Percentiles rank a stretch among this genome's conserved stretches.
phyloP scores from a whole-genome alignment of 441 rosid species.

The Corymbia citriodora region DNA sequence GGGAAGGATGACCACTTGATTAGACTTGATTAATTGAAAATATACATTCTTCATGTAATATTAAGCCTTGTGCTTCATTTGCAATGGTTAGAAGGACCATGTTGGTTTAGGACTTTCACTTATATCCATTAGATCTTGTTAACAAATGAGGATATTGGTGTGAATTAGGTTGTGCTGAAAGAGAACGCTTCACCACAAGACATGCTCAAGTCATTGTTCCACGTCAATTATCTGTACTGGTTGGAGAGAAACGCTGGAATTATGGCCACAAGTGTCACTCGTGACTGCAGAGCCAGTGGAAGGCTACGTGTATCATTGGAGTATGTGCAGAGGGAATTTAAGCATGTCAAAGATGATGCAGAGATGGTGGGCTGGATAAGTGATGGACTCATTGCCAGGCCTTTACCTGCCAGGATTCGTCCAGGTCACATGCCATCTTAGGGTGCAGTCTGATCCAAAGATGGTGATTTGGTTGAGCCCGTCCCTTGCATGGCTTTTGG shows the following conservation, averaged over 20 bases:
- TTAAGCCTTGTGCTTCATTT: neutral
- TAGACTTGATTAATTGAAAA: neutral
- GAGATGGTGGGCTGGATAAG: slow-evolving; percentile 69
- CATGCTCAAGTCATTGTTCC: slow-evolving; percentile 93
- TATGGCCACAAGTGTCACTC: slow-evolving; percentile 37
- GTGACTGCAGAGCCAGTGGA: slow-evolving; percentile 73
- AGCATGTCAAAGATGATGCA: slow-evolving; percentile 69
- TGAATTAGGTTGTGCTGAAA: slow-evolving; percentile 77
- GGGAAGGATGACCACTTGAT: no score
- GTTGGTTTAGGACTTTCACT: neutral
- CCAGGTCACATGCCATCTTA: slow-evolving; percentile 20
- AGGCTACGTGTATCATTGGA: slow-evolving; percentile 75
- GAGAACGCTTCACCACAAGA: slow-evolving; percentile 70
- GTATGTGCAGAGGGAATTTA: slow-evolving; percentile 75
- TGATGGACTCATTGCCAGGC: slow-evolving; percentile 89
- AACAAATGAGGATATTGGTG: neutral
- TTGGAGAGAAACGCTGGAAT: slow-evolving; percentile 90
- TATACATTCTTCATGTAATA: neutral
- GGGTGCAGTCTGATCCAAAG: neutral
- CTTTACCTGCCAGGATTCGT: slow-evolving; percentile 58
- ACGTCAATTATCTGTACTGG: slow-evolving; percentile 89
- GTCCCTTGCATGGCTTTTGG: neutral
- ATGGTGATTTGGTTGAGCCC: neutral
- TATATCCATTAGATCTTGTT: neutral
- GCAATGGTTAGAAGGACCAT: neutral